Base-by-base conservation (phyloP, 2,329 filamentous ascomycete genomes). In the Nothomitra cinnamomea region DNA sequence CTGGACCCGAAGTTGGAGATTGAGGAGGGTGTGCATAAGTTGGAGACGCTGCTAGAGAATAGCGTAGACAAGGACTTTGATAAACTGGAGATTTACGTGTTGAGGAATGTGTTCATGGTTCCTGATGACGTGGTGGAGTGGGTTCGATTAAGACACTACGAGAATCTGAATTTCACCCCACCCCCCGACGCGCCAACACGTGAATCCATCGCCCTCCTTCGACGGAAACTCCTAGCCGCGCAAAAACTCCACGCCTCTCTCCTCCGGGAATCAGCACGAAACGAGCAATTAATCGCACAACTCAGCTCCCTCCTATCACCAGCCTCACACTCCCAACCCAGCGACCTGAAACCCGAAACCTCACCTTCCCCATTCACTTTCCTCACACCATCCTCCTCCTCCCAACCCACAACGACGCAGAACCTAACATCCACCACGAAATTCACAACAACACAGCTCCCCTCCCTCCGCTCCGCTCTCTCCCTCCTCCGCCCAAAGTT, bases 1-100 rank as follows among this genome's bases (percentile, higher is more conserved):
- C 22, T 17, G 2, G 75, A 72, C 28, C 72, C 73, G 28, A 69
- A 73, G 53, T 68, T 78, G 57, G 89, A 98, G 67, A 86, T 98
- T 58, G 88, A 95, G 63, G 82, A 87, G 63, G 92, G 92, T 56
- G 79, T 87, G 13, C 85, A 90, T 68, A 83, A 88, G 70, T 74
- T 92, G 42, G 86, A 92, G 67, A 92, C 86, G 15, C 73, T 92
- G 7, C 75, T 90, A 25, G 87, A 86, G 66, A 78, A 83, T 45
- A 84, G 81, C 61, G 86, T 90, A 58, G 86, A 92, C 68, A 85
- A 83, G 66, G 85, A 86, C 59, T 90, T 90, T 63, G 86, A 92
- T 70, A 81, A 84, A 58, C 83, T 90, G 61, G 86, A 92, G 71
- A 85, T 98, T 54, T 95, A 90, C 70, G 83, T 87, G 52, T 74